A percentile compares a stretch with the other conserved stretches of the same genome.
Evolutionary conservation across 2,329 filamentous ascomycete genomes (phyloP).

Genomic region (Pochonia chlamydosporia): DNA sequence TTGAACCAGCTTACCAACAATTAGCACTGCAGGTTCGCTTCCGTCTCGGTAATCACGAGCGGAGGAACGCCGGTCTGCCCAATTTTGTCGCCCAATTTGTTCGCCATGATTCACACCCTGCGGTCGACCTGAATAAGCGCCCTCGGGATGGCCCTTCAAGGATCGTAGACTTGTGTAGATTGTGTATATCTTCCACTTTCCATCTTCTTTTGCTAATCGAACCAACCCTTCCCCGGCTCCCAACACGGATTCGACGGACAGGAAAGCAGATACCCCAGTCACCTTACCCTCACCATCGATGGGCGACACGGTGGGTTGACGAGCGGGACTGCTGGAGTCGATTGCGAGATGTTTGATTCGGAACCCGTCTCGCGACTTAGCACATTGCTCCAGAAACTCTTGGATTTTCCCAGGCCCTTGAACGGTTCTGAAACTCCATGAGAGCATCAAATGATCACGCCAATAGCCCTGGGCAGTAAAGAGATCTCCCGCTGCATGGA

Average conservation of each 20-base stretch:
- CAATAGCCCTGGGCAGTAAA: constrained; percentile 46
- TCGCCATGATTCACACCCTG: constrained; percentile 52
- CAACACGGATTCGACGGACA: constrained; percentile 45
- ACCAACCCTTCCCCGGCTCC: constrained; percentile 53
- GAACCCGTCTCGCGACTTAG: constrained; percentile 28
- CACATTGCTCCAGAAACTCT: constrained; percentile 28
- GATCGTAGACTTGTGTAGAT: constrained; percentile 54
- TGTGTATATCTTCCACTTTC: constrained; percentile 56
- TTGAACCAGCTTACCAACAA: constrained; percentile 47
- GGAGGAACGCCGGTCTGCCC: constrained; percentile 46
- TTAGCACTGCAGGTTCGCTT: constrained; percentile 50
- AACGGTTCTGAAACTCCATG: constrained; percentile 50
- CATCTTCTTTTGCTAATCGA: constrained; percentile 38
- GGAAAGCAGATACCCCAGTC: constrained; percentile 50
- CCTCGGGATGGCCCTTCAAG: constrained; percentile 49
- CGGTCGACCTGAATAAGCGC: constrained; percentile 38
- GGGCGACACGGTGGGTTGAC: constrained; percentile 34
- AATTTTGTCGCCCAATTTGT: constrained; percentile 49
- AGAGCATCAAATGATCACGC: constrained; percentile 52
- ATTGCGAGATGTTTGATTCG: constrained; percentile 37
- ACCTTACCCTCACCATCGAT: constrained; percentile 46
- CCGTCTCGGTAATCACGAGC: constrained; percentile 41
- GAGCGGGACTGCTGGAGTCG: constrained; percentile 38
- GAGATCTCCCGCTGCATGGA: constrained; percentile 26
- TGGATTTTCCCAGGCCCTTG: constrained; percentile 35